These are phyloP conservation scores for Cadophora luteo-olivacea DNA, from an alignment of 2,329 filamentous ascomycete species.

Conservation along the genomic window DNA sequence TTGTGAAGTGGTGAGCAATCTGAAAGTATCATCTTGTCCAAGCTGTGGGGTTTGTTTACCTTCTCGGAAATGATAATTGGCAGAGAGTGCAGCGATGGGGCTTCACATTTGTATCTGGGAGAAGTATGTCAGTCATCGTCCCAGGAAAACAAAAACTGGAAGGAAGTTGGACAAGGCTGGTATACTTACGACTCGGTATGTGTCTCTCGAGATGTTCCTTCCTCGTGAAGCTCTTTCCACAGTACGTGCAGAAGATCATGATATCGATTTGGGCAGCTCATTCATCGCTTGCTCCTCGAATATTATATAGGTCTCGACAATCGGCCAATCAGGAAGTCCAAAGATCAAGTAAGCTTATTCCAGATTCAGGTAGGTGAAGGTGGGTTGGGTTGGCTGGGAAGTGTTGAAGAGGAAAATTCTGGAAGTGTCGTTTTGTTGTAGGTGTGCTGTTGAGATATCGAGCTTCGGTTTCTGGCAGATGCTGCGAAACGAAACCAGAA, in stretches of 20 bases:
- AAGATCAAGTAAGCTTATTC: not conserved
- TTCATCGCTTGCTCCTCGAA: not conserved
- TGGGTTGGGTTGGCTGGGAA: not conserved
- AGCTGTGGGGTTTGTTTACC: constrained; percentile 44
- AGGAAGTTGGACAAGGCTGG: not conserved
- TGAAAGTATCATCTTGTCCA: not conserved
- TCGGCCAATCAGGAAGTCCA: constrained; percentile 1
- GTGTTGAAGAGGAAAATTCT: no score
- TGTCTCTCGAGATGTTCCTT: constrained; percentile 64
- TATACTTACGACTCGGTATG: constrained; percentile 56
- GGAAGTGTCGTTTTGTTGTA: not conserved
- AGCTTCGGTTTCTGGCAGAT: not conserved
- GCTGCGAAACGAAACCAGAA: not conserved
- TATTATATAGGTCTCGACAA: constrained; percentile 10
- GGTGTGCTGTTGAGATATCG: not conserved
- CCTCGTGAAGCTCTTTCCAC: constrained; percentile 60
- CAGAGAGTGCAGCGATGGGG: constrained; percentile 57
- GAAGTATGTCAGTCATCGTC: not conserved
- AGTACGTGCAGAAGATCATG: constrained; percentile 60
- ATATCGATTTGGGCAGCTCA: constrained; percentile 15
- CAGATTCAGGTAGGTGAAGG: not conserved
- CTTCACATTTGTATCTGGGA: constrained; percentile 60
- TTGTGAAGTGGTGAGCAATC: constrained; percentile 26
- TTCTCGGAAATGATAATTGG: constrained; percentile 57
- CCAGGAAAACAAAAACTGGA: not conserved